Evolutionary conservation across 2,329 filamentous ascomycete genomes (phyloP).

Genomic region (Sarocladiaceae sp.): DNA sequence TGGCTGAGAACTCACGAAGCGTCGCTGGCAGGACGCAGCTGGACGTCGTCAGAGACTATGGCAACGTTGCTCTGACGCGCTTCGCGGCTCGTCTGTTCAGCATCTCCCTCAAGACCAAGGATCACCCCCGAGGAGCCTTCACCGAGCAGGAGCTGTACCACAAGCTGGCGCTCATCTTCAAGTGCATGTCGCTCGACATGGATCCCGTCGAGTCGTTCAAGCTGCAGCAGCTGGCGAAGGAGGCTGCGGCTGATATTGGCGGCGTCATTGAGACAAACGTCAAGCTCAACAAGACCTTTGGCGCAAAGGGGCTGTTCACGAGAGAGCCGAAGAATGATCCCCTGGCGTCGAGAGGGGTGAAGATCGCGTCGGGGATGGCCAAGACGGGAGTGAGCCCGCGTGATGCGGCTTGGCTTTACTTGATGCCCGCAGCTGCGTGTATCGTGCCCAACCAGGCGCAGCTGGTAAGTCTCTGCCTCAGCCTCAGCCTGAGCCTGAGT

Average conservation of each 20-base stretch:
- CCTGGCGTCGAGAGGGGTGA: slow-evolving; percentile 57
- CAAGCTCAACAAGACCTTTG: slow-evolving; percentile 44
- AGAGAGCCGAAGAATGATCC: slow-evolving; percentile 38
- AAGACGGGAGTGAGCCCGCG: slow-evolving; percentile 55
- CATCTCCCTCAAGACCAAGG: slow-evolving; percentile 57
- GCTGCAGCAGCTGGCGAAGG: slow-evolving; percentile 50
- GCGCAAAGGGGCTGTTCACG: slow-evolving; percentile 42
- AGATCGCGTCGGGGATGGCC: slow-evolving; percentile 58
- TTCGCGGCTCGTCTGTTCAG: slow-evolving; percentile 59
- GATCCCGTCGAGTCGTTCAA: slow-evolving; percentile 63
- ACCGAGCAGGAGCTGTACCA: slow-evolving; percentile 52
- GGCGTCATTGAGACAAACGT: slow-evolving; percentile 58
- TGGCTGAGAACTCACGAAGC: slow-evolving; percentile 59
- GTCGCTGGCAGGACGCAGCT: slow-evolving; percentile 52
- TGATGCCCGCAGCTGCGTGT: slow-evolving; percentile 60
- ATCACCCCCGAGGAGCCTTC: slow-evolving; percentile 53
- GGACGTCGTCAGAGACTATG: slow-evolving; percentile 65
- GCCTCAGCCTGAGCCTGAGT: too few relatives aligned
- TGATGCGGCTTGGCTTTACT: slow-evolving; percentile 65
- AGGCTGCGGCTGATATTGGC: slow-evolving; percentile 53
- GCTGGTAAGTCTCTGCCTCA: slow-evolving; percentile 49
- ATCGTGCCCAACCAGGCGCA: slow-evolving; percentile 67
- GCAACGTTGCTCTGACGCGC: slow-evolving; percentile 58
- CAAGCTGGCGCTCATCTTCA: slow-evolving; percentile 59
- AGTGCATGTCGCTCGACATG: slow-evolving; percentile 58